A percentile compares a stretch with the other conserved stretches of the same genome.
Conservation (phyloP, 768 basidiomycete genomes). For the Mycena haematopus region DNA sequence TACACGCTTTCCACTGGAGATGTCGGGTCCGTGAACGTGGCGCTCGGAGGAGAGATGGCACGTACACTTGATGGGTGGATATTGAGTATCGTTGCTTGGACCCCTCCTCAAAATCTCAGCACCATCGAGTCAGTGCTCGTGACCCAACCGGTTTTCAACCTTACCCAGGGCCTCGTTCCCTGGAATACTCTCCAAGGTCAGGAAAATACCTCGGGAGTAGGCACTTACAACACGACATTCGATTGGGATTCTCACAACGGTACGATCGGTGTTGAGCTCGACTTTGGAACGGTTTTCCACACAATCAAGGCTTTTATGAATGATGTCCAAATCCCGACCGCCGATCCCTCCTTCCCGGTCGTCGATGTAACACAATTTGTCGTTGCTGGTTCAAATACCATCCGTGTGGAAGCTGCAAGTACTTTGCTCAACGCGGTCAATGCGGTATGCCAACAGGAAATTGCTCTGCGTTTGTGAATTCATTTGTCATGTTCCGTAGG, state of each 20-base stretch:
- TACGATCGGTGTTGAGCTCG: constrained; percentile 21
- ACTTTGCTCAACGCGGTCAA: constrained; percentile 28
- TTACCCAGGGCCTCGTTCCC: constrained; percentile 25
- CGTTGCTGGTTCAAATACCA: constrained; percentile 14
- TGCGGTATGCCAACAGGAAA: constrained; percentile 13
- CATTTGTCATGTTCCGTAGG: constrained; percentile 5
- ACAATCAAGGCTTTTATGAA: constrained; percentile 28
- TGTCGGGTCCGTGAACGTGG: constrained; percentile 13
- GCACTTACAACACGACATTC: constrained; percentile 26
- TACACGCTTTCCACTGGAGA: constrained; percentile 17
- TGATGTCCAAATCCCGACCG: constrained; percentile 22
- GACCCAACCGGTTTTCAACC: constrained; percentile 20
- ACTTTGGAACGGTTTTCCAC: constrained; percentile 27
- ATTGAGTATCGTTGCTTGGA: constrained; percentile 28
- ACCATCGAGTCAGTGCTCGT: constrained; percentile 21
- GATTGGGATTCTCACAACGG: constrained; percentile 19
- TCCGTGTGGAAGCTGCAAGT: constrained; percentile 25
- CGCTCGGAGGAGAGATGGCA: constrained; percentile 19
- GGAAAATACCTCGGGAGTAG: constrained; percentile 24
- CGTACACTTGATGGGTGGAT: constrained; percentile 21
- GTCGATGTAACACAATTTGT: constrained; percentile 26
- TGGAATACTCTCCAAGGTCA: constrained; percentile 22
- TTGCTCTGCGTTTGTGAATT: neutral
- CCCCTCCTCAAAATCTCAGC: constrained; percentile 25
- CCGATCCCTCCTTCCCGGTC: constrained; percentile 21